Conservation (phyloP, 306 rosid species). For the Purshia tridentata region DNA sequence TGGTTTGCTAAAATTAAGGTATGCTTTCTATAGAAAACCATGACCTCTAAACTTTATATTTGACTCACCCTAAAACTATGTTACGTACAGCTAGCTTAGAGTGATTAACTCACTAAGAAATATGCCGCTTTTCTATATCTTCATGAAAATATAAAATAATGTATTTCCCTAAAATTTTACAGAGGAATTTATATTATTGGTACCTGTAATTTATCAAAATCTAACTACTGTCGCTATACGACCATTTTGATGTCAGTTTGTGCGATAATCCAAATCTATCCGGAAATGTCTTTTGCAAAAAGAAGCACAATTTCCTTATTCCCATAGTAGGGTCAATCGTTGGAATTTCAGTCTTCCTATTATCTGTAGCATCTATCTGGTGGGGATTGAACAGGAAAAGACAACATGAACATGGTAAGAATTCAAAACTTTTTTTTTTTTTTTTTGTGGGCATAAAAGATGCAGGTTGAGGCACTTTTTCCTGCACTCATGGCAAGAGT, state of each 20-base stretch:
- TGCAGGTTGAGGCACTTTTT: too few relatives aligned
- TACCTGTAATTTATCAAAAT: neutral
- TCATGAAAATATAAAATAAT: too few relatives aligned
- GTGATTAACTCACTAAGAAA: too few relatives aligned
- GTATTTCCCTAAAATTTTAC: too few relatives aligned
- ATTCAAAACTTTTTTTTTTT: too few relatives aligned
- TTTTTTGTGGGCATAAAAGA: too few relatives aligned
- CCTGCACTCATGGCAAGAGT: too few relatives aligned
- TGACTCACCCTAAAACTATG: too few relatives aligned
- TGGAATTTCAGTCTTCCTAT: constrained; percentile 33
- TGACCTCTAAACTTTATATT: neutral
- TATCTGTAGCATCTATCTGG: constrained; percentile 13
- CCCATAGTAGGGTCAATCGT: constrained; percentile 43
- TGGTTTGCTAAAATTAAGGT: neutral
- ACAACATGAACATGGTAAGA: neutral
- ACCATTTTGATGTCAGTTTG: constrained; percentile 20
- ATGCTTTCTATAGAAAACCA: neutral
- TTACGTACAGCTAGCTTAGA: too few relatives aligned
- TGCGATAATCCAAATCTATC: constrained; percentile 36
- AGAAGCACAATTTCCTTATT: constrained; percentile 22
- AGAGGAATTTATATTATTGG: too few relatives aligned
- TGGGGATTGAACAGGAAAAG: constrained; percentile 19
- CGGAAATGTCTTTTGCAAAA: constrained; percentile 33
- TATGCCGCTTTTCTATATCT: too few relatives aligned
- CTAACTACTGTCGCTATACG: too few relatives aligned